A percentile compares a stretch with the other conserved stretches of the same genome.
Conservation (phyloP, 495 filamentous ascomycete species). For the Viridothelium virens region DNA sequence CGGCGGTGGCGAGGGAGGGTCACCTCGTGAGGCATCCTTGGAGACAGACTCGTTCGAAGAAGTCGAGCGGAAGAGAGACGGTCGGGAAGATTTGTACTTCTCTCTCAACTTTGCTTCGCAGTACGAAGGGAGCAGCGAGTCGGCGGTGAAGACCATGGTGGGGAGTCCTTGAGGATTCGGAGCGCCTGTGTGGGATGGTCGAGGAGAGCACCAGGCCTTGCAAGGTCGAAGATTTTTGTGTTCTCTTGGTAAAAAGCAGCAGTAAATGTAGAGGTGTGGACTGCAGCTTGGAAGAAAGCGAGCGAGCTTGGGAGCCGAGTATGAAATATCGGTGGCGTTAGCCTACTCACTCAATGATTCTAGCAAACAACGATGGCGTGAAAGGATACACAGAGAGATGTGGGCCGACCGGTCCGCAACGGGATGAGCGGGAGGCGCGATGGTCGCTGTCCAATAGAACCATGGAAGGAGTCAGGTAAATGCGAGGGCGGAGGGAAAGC, state of each 20-base stretch:
- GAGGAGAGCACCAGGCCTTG: not conserved
- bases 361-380: not conserved
- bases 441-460: not conserved
- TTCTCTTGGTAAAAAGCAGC: not conserved
- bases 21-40: not conserved
- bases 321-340: not conserved
- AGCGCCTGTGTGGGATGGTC: not conserved
- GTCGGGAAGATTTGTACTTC: not conserved
- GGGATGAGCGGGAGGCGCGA: not conserved
- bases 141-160: slow-evolving; percentile 3
- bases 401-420: slow-evolving; percentile 4
- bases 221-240: not conserved
- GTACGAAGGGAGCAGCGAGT: not conserved
- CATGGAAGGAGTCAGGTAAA: not conserved
- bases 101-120: slow-evolving; percentile 7
- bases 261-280: not conserved
- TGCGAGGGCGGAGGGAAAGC: not conserved
- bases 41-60: not conserved
- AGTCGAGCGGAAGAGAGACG: not conserved
- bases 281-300: not conserved
- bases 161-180: not conserved
- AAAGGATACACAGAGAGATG: not conserved
- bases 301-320: not conserved
- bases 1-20: slow-evolving; percentile 14
- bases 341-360: not conserved